These are phyloP conservation scores for Sporisorium exsertum DNA, from an alignment of 1,284 basidiomycete genomes.

Conservation along the genomic window DNA sequence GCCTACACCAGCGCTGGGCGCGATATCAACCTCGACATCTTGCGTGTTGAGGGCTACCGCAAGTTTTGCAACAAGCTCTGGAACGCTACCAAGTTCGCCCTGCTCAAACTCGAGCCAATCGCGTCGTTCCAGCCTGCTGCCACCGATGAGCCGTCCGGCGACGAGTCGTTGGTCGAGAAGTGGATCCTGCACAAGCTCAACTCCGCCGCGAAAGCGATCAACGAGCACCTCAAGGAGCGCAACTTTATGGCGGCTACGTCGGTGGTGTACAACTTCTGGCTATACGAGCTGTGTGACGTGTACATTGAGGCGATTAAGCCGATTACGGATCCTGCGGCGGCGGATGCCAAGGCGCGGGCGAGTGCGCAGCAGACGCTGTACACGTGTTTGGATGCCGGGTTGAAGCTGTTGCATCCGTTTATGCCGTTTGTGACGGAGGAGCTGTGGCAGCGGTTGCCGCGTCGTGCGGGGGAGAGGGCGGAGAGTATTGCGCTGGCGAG, in stretches of 20 bases:
- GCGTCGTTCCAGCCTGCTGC: conserved; percentile 60
- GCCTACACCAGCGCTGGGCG: conserved; percentile 83
- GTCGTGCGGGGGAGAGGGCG: conserved; percentile 80
- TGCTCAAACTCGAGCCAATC: conserved; percentile 66
- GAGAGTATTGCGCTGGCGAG: conserved; percentile 88
- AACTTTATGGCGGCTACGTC: conserved; percentile 94
- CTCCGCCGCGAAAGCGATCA: conserved; percentile 80
- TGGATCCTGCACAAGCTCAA: conserved; percentile 98
- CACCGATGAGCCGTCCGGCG: conserved; percentile 79
- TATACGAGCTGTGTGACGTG: conserved; percentile 98
- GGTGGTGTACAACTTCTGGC: conserved; percentile 92
- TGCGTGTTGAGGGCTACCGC: conserved; percentile 97
- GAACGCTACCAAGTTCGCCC: conserved; percentile 97
- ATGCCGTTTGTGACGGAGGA: conserved; percentile 99
- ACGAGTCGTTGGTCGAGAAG: conserved; percentile 89
- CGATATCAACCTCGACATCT: conserved; percentile 79
- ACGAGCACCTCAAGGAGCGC: conserved; percentile 80
- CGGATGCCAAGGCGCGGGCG: conserved; percentile 80
- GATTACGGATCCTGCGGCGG: conserved; percentile 73
- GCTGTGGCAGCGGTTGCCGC: conserved; percentile 94
- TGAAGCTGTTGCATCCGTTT: conserved; percentile 93
- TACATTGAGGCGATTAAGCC: conserved; percentile 97
- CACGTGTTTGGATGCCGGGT: conserved; percentile 89
- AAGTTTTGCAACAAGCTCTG: conserved; percentile 99
- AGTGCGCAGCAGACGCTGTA: conserved; percentile 97